These are phyloP conservation scores for Myrica gale DNA, from an alignment of 306 rosid genomes.

Conservation along the genomic window DNA sequence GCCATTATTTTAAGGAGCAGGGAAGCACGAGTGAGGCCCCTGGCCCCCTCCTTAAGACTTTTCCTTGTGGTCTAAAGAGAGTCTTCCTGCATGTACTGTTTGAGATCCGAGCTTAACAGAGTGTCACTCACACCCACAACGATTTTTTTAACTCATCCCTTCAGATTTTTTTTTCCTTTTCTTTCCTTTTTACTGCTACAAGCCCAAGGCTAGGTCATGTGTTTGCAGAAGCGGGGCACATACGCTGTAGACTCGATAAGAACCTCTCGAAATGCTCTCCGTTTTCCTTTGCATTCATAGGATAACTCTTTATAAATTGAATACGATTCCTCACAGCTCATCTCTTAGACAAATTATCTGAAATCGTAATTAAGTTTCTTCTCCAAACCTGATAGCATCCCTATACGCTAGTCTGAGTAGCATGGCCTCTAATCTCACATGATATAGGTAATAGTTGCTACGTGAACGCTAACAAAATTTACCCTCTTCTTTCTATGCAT, in stretches of 20 bases:
- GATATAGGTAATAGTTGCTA: neutral
- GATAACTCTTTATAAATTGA: too few relatives aligned
- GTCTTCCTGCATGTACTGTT: constrained; percentile 49
- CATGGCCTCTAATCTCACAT: neutral
- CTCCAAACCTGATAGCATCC: too few relatives aligned
- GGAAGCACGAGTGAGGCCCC: constrained; percentile 28
- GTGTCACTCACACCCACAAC: constrained; percentile 41
- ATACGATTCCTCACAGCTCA: too few relatives aligned
- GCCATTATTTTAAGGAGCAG: constrained; percentile 28
- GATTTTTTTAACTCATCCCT: constrained; percentile 37
- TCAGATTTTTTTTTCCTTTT: constrained; percentile 28
- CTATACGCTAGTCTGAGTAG: too few relatives aligned
- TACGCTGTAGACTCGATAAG: neutral
- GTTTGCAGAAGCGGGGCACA: neutral
- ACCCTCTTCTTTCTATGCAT: too few relatives aligned
- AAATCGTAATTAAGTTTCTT: too few relatives aligned
- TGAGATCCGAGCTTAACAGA: constrained; percentile 79
- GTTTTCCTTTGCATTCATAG: too few relatives aligned
- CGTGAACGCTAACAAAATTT: too few relatives aligned
- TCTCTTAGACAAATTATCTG: too few relatives aligned
- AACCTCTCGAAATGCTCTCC: too few relatives aligned
- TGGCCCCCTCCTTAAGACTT: constrained; percentile 29
- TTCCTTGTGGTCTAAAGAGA: constrained; percentile 50
- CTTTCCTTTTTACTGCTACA: constrained; percentile 29
- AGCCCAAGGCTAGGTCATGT: constrained; percentile 30